These are phyloP conservation scores for Hemileia vastatrix DNA, from an alignment of 1,284 basidiomycete species.

Conservation along the genomic window DNA sequence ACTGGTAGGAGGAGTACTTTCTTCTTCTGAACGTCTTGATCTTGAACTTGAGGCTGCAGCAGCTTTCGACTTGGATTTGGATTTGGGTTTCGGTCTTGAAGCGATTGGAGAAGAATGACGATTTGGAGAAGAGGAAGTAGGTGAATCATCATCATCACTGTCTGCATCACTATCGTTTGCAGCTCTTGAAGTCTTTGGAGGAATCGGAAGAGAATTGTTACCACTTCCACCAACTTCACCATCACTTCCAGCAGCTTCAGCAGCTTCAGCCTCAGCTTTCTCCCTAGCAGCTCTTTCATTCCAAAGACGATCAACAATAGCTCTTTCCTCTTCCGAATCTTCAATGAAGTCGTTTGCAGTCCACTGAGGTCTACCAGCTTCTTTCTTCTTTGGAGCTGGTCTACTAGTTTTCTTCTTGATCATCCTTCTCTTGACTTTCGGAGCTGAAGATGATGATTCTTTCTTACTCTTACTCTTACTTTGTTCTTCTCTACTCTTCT, in stretches of 20 bases:
- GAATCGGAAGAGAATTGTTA: background rate
- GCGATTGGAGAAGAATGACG: too few relatives aligned
- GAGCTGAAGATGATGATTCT: background rate
- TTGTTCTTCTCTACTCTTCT: background rate
- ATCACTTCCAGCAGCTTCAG: background rate
- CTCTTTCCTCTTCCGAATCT: constrained; percentile 37
- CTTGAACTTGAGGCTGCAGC: background rate
- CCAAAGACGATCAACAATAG: background rate
- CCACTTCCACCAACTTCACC: background rate
- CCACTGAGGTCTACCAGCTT: constrained; percentile 17
- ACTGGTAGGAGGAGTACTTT: background rate
- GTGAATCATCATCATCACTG: background rate
- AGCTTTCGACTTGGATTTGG: too few relatives aligned
- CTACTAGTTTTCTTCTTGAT: background rate
- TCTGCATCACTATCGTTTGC: background rate
- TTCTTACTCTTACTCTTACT: background rate
- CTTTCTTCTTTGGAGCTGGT: background rate
- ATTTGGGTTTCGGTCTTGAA: too few relatives aligned
- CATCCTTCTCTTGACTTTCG: background rate
- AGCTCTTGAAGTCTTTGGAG: background rate
- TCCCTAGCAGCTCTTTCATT: background rate
- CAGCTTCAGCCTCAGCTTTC: too few relatives aligned
- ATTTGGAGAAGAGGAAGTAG: background rate
- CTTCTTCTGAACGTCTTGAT: background rate
- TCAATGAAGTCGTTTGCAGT: constrained; percentile 35